Evolutionary conservation across 192 early-diverging fungal genomes (phyloP).

Genomic region (Spinellus fusiger): DNA sequence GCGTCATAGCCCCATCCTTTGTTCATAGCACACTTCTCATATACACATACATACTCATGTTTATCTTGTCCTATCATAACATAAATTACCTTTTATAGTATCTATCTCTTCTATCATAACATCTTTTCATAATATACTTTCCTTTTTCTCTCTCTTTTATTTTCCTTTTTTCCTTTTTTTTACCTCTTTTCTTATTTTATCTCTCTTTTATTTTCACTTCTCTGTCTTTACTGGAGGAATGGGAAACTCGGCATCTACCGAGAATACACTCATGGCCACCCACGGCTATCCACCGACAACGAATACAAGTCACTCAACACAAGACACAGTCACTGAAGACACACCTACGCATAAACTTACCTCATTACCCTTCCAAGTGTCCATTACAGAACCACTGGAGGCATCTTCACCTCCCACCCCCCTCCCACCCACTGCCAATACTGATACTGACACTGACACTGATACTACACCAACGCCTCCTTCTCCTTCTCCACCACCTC

Average conservation of each 20-base stretch:
- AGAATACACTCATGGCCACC: conserved; percentile 1
- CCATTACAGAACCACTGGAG: background rate
- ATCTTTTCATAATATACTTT: background rate
- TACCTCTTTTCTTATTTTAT: background rate
- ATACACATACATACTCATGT: background rate
- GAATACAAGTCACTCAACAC: background rate
- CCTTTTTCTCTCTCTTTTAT: background rate
- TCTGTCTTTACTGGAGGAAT: background rate
- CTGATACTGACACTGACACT: too few relatives aligned
- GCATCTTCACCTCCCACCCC: background rate
- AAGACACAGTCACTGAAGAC: background rate
- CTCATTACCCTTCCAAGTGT: background rate
- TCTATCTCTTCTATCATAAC: background rate
- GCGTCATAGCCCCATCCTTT: too few relatives aligned
- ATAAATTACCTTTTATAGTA: background rate
- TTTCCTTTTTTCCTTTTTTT: background rate
- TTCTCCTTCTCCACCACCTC: background rate
- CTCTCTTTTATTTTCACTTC: background rate
- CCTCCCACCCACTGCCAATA: background rate
- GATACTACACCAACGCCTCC: too few relatives aligned
- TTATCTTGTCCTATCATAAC: background rate
- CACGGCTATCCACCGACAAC: background rate
- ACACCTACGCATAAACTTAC: background rate
- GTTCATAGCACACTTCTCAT: background rate
- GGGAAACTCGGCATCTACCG: conserved; percentile 19